Percentiles rank a stretch among this genome's conserved stretches.
These are phyloP conservation scores for Schoenoplectus triqueter DNA, from an alignment of 202 grass and related monocot species.

Conservation along the genomic window DNA sequence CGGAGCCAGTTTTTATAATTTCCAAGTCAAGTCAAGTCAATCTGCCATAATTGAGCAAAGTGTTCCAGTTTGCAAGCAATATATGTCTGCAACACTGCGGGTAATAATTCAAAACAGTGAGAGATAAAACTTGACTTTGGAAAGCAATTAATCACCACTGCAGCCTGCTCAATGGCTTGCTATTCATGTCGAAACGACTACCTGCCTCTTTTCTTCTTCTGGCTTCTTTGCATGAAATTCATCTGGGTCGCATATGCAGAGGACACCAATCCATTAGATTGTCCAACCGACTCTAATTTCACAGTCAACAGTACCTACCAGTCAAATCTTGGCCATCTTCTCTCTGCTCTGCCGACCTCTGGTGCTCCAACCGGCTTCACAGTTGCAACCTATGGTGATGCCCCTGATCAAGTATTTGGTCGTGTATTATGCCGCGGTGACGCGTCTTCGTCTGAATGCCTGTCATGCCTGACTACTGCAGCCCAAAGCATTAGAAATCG, in stretches of 20 bases:
- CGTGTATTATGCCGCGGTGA: slow-evolving; percentile 49
- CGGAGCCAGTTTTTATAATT: no score
- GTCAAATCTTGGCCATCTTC: slow-evolving; percentile 41
- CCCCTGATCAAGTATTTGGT: slow-evolving; percentile 32
- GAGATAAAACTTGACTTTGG: neutral
- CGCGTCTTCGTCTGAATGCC: slow-evolving; percentile 1
- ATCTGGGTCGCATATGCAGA: neutral
- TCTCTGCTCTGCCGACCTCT: slow-evolving; percentile 37
- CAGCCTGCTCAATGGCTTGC: neutral
- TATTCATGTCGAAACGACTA: neutral
- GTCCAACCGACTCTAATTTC: slow-evolving; percentile 47
- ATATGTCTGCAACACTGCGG: neutral
- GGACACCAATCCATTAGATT: neutral
- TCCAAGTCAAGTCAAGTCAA: no score
- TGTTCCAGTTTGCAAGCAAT: neutral
- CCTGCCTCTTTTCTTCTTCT: neutral
- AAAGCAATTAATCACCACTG: neutral
- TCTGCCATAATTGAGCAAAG: no score
- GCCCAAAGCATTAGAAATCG: neutral
- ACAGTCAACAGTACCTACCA: slow-evolving; percentile 42
- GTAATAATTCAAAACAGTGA: neutral
- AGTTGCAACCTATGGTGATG: neutral
- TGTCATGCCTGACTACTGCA: slow-evolving; percentile 37
- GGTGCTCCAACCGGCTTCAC: slow-evolving; percentile 20
- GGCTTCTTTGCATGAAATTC: neutral